phyloP scores from a whole-genome alignment of 352 stramenopile genomes.

The Thraustochytrium sp. region DNA sequence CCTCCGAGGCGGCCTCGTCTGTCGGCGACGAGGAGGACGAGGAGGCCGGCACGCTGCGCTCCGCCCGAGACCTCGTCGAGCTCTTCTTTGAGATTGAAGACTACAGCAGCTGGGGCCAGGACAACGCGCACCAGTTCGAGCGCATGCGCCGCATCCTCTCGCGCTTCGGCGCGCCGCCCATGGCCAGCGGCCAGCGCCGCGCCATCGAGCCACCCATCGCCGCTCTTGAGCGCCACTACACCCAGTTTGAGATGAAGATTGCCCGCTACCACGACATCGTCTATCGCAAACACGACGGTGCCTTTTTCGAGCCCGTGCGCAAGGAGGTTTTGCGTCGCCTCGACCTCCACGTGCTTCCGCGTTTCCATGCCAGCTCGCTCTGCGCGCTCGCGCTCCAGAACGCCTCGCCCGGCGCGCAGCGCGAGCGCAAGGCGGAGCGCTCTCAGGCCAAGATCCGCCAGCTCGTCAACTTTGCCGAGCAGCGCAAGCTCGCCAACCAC shows the following conservation, averaged over 20 bases:
- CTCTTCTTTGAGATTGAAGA: constrained; percentile 38
- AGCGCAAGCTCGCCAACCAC: constrained; percentile 4
- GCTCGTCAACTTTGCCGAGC: constrained; percentile 33
- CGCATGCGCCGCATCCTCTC: neutral
- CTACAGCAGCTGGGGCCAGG: neutral
- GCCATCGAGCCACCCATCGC: constrained; percentile 11
- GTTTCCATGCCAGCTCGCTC: neutral
- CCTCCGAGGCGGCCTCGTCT: neutral
- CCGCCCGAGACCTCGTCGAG: constrained; percentile 14
- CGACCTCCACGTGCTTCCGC: neutral
- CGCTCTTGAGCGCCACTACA: neutral
- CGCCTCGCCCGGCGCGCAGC: neutral
- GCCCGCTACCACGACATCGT: constrained; percentile 12
- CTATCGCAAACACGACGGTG: neutral
- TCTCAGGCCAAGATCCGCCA: constrained; percentile 10
- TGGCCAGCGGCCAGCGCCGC: neutral
- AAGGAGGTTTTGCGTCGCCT: constrained; percentile 1
- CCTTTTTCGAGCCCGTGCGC: constrained; percentile 13
- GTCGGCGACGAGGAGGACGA: neutral
- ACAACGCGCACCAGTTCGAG: constrained; percentile 29
- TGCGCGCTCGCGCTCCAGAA: neutral
- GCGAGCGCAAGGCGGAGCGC: neutral
- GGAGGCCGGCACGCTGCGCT: neutral
- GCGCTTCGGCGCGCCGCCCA: neutral
- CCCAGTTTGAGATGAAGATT: constrained; percentile 29